Base-by-base conservation (phyloP, 805 yeast genomes). In the Kregervanrija pseudodelftensis region DNA sequence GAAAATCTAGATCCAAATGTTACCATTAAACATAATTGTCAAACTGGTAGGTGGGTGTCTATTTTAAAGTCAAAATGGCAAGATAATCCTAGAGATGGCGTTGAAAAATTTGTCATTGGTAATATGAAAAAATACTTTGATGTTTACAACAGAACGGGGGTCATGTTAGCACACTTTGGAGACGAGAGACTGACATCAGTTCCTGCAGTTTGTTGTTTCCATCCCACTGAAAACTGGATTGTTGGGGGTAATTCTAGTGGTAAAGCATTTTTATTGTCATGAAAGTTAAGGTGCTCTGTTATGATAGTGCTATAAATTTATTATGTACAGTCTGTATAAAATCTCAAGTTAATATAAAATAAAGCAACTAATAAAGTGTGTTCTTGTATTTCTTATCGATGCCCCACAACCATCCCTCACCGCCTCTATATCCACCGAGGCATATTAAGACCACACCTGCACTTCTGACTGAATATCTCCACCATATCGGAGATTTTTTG, bases 161-260 rank as follows among this genome's bases (percentile, higher is more conserved):
- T 73, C 34, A 89, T 84, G 50, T 56, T 91, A 11, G 95, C 89
- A 0, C 95, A 87, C 59, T 61, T 91, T 33, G 72, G 76, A 1
- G 56, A 58, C 38, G 73, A 70, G 0, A 58, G 66, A 15, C 78
- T 91, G 61, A 83, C 95, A 0, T 91, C 95, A 1, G 96, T 93
- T 3, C 98, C 99, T 1, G 97, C 98, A 0, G 97, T 85, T 1
- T 73, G 81, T 12, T 70, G 77, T 12, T 75, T 91, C 67, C 98
- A 93, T 60, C 95, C 90, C 2, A 76, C 85, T 0, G 74, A 82
- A 55, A 88, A 91, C 61, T 89, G 97, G 96, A 64, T 85, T 5
- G 89, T 78, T 3, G 99, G 99, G 1, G 98, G 96, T 9, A 85
- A 90, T 48, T 93, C 97, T 15, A 85, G 95, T 56, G 98, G 98